Evolutionary conservation across 2,329 filamentous ascomycete genomes (phyloP).

Genomic region (Ophidiomyces ophidiicola): DNA sequence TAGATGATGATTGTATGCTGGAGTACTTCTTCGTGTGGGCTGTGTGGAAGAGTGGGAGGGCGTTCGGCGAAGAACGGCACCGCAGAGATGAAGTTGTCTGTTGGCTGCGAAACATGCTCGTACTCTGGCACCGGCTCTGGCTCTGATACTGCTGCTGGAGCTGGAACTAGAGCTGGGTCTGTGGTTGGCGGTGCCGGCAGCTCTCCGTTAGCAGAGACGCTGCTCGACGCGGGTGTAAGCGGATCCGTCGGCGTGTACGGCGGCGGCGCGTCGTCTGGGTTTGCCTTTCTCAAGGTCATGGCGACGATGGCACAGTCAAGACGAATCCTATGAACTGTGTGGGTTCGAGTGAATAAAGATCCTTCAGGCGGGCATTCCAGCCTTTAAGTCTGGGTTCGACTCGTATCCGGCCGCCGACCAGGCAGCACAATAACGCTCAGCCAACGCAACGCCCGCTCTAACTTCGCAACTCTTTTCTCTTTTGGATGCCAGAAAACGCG

Average conservation of each 20-base stretch:
- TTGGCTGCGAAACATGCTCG: neutral
- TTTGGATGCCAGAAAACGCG: neutral
- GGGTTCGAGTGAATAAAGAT: neutral
- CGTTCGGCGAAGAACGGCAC: conserved; percentile 32
- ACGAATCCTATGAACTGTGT: neutral
- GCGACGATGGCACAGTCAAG: neutral
- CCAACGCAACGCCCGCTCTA: no score
- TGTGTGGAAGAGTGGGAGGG: conserved; percentile 18
- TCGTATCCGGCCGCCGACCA: neutral
- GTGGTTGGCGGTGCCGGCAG: conserved; percentile 11
- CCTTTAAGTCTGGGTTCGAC: neutral
- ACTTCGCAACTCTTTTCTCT: no score
- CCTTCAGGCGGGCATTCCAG: neutral
- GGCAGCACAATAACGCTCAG: neutral
- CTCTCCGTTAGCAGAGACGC: conserved; percentile 15
- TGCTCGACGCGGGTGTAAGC: conserved; percentile 16
- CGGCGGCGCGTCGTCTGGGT: conserved; percentile 28
- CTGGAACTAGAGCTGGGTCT: conserved; percentile 3
- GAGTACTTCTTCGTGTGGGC: conserved; percentile 20
- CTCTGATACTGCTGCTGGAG: conserved; percentile 19
- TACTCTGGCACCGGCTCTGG: conserved; percentile 12
- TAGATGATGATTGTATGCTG: conserved; percentile 32
- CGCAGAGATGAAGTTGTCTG: conserved; percentile 20
- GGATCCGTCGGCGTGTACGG: conserved; percentile 34
- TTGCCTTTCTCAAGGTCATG: conserved; percentile 6